Evolutionary conservation across 768 basidiomycete species (phyloP).

Genomic region (Ephemerocybe angulata): DNA sequence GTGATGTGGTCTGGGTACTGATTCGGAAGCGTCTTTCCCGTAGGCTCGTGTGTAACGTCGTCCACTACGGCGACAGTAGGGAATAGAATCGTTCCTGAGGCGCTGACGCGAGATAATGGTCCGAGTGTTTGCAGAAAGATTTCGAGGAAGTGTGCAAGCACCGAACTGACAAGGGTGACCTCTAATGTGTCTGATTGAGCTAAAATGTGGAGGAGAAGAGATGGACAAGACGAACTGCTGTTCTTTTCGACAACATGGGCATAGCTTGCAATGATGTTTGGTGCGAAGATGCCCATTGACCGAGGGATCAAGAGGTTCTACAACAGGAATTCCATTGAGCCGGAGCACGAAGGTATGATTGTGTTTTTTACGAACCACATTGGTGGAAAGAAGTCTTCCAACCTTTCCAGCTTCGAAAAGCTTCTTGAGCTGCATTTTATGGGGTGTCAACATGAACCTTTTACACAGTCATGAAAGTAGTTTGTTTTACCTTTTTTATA

Average conservation of each 20-base stretch:
- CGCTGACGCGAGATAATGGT: constrained; percentile 5
- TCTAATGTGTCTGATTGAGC: no score
- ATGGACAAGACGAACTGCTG: neutral
- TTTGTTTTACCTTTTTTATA: constrained; percentile 21
- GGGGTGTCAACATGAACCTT: no score
- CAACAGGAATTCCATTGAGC: neutral
- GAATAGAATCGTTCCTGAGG: constrained; percentile 5
- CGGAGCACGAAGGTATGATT: neutral
- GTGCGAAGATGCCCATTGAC: neutral
- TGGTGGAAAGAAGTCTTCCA: constrained; percentile 23
- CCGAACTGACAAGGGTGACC: neutral
- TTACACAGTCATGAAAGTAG: no score
- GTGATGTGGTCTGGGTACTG: constrained; percentile 7
- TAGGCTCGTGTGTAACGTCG: constrained; percentile 3
- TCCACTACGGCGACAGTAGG: constrained; percentile 3
- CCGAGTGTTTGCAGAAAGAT: constrained; percentile 9
- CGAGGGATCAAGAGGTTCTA: neutral
- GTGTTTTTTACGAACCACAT: neutral
- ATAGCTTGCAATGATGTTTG: neutral
- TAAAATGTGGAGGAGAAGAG: neutral
- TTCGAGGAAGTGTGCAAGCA: constrained; percentile 10
- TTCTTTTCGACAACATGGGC: neutral
- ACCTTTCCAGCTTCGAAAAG: constrained; percentile 26
- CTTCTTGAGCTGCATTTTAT: constrained; percentile 20
- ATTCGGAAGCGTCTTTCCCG: neutral